Percentiles rank a stretch among this genome's conserved stretches.
Evolutionary conservation across 352 stramenopile genomes (phyloP).

Genomic region (Globisporangium nodosum): DNA sequence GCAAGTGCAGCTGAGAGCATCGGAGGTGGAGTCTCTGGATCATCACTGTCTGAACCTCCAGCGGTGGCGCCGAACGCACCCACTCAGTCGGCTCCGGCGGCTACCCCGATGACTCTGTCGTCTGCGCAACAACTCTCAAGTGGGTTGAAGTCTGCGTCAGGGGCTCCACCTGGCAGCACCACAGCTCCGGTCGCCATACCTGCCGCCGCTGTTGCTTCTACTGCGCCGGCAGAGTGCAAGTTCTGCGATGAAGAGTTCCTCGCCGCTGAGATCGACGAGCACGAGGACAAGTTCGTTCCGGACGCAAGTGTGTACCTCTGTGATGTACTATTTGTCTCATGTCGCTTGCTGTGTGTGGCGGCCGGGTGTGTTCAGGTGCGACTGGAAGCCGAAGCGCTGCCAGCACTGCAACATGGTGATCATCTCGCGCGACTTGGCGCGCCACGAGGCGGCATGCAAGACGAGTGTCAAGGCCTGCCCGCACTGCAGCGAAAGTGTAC

Average conservation of each 20-base stretch:
- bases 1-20: neutral
- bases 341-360: neutral
- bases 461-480: conserved; percentile 53
- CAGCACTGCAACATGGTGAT: conserved; percentile 84
- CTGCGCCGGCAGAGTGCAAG: conserved; percentile 43
- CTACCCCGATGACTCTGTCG: neutral
- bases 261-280: conserved; percentile 37
- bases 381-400: conserved; percentile 74
- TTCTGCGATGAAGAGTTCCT: conserved; percentile 77
- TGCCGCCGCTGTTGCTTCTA: neutral
- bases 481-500: conserved; percentile 63
- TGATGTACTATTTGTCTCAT: neutral
- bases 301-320: neutral
- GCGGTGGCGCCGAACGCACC: too few species aligned
- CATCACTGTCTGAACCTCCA: neutral
- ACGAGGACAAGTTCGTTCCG: conserved; percentile 47
- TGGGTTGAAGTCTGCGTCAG: neutral
- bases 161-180: neutral
- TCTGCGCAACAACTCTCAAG: neutral
- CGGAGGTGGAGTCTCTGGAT: neutral
- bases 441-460: conserved; percentile 68
- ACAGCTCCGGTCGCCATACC: neutral
- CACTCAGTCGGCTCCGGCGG: neutral
- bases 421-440: conserved; percentile 51
- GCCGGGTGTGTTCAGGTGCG: conserved; percentile 29